A percentile compares a stretch with the other conserved stretches of the same genome.
Evolutionary conservation across 768 basidiomycete genomes (phyloP).

Genomic region (Macrolepiota dolichaula): DNA sequence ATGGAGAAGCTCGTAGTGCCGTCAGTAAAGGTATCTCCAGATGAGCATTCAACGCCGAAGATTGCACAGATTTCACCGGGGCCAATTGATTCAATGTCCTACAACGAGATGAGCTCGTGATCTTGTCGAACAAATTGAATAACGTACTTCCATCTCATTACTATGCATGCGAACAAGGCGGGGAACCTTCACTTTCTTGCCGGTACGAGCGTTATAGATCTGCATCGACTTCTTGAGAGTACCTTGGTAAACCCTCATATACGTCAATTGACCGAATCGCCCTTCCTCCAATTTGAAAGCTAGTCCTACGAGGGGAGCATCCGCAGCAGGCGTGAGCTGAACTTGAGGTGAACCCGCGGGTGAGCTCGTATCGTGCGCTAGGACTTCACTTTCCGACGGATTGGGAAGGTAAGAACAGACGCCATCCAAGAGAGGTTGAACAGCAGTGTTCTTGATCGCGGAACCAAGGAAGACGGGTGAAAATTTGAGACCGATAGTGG

Average conservation of each 20-base stretch:
- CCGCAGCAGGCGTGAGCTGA: conserved; percentile 75
- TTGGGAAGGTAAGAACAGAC: conserved; percentile 94
- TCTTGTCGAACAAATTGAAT: neutral
- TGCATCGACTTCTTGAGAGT: conserved; percentile 80
- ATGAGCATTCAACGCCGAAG: conserved; percentile 97
- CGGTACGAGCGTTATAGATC: conserved; percentile 91
- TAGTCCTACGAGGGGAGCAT: conserved; percentile 85
- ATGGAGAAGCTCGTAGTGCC: conserved; percentile 87
- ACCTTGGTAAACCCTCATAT: conserved; percentile 98
- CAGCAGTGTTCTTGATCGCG: conserved; percentile 94
- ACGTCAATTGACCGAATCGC: conserved; percentile 94
- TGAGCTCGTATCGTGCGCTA: conserved; percentile 80
- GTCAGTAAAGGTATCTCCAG: conserved; percentile 97
- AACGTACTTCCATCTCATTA: conserved; percentile 93
- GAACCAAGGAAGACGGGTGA: conserved; percentile 97
- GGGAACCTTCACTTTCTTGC: conserved; percentile 97
- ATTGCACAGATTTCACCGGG: conserved; percentile 99
- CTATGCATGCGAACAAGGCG: conserved; percentile 96
- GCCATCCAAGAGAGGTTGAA: conserved; percentile 92
- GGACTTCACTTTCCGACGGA: conserved; percentile 72
- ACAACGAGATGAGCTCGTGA: neutral
- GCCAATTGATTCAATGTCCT: conserved; percentile 92
- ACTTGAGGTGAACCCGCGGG: conserved; percentile 64
- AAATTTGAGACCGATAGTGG: conserved; percentile 86
- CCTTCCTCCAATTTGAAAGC: conserved; percentile 99